A percentile compares a stretch with the other conserved stretches of the same genome.
Evolutionary conservation across 2,329 filamentous ascomycete genomes (phyloP).

Genomic region (Sclerotinia minor): DNA sequence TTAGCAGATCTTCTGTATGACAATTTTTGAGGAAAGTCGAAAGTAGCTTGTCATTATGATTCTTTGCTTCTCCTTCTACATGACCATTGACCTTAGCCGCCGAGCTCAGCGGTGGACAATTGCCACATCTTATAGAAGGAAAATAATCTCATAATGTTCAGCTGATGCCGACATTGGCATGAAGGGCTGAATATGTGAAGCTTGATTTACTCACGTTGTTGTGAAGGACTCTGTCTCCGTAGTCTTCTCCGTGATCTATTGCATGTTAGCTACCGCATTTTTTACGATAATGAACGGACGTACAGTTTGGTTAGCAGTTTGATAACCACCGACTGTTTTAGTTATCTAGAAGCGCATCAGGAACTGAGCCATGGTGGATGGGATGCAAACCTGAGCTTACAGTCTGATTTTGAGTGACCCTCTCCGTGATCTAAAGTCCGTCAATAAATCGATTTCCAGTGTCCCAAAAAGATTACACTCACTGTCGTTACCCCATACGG

Average conservation of each 20-base stretch:
- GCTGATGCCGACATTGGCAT: neutral
- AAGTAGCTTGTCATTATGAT: neutral
- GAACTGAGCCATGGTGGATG: neutral
- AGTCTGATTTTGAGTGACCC: constrained; percentile 11
- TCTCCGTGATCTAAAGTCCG: constrained; percentile 12
- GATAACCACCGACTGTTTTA: constrained; percentile 4
- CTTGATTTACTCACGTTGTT: constrained; percentile 7
- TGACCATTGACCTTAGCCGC: neutral
- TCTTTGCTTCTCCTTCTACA: neutral
- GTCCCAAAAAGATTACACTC: neutral
- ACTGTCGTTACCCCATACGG: constrained; percentile 7
- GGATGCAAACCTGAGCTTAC: neutral
- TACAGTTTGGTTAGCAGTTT: constrained; percentile 18
- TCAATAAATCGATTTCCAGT: neutral
- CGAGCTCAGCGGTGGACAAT: neutral
- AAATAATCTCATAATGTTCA: neutral
- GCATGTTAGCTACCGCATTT: neutral
- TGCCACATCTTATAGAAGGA: too few relatives aligned
- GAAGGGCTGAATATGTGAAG: neutral
- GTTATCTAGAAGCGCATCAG: neutral
- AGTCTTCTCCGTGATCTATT: constrained; percentile 21
- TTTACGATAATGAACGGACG: neutral
- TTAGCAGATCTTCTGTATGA: neutral
- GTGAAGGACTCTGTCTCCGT: constrained; percentile 19
- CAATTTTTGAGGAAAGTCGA: neutral